Conservation (phyloP, 148 eudicot genomes). For the Persicaria tinctoria region DNA sequence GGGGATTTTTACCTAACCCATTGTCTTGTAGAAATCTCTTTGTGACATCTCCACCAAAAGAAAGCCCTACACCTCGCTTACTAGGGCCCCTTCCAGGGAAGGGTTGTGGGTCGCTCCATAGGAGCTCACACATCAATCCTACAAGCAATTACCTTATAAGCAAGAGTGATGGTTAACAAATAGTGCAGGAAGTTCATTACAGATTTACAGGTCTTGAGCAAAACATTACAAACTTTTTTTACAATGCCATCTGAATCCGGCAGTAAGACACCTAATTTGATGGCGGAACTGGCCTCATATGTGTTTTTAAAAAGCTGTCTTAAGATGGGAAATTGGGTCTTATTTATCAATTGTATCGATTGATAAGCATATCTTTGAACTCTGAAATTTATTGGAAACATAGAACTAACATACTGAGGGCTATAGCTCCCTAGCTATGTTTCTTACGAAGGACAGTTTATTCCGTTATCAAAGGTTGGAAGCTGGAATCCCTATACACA, state of each 20-base stretch:
- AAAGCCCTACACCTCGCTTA: conserved; percentile 97
- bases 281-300: neutral
- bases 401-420: no score
- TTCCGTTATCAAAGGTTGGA: no score
- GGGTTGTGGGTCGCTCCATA: conserved; percentile 99
- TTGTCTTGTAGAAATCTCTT: conserved; percentile 83
- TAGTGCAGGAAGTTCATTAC: no score
- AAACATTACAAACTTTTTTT: neutral
- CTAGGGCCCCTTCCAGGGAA: conserved; percentile 95
- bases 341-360: no score
- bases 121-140: conserved; percentile 97
- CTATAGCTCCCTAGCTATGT: no score
- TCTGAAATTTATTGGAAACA: no score
- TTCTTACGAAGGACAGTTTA: no score
- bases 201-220: neutral
- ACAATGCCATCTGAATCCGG: neutral
- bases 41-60: conserved; percentile 91
- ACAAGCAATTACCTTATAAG: conserved; percentile 3
- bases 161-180: neutral
- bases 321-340: no score
- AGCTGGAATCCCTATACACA: neutral
- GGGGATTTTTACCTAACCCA: conserved; percentile 45
- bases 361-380: no score
- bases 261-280: neutral
- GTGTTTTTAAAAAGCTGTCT: neutral